These are phyloP conservation scores for Paraphaeosphaeria sporulosa DNA, from an alignment of 2,329 filamentous ascomycete genomes.

Conservation along the genomic window DNA sequence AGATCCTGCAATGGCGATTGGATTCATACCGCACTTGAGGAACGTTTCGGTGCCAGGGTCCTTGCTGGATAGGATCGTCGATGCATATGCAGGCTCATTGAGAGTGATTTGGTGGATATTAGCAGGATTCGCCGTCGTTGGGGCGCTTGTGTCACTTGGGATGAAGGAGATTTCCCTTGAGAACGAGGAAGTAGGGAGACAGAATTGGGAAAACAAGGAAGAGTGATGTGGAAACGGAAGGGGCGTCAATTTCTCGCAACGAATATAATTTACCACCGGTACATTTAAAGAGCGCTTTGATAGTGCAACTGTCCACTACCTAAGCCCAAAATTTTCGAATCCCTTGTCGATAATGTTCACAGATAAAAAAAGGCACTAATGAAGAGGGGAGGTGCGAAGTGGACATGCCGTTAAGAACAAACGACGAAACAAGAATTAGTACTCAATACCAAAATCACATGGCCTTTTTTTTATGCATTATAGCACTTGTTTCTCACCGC, in stretches of 20 bases:
- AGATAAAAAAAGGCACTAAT: background rate
- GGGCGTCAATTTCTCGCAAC: background rate
- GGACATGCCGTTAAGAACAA: background rate
- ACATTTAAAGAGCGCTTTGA: background rate
- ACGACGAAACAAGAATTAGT: background rate
- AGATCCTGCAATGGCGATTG: constrained; percentile 15
- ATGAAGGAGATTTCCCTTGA: constrained; percentile 14
- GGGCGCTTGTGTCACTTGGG: background rate
- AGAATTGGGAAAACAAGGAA: constrained; percentile 4
- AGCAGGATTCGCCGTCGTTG: background rate
- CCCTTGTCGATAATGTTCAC: background rate
- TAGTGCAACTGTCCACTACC: background rate
- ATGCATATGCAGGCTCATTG: constrained; percentile 4
- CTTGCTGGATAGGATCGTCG: background rate
- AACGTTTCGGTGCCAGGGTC: background rate
- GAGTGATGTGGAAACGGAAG: background rate
- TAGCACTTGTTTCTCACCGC: no score
- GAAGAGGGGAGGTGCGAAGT: background rate
- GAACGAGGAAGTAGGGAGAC: constrained; percentile 14
- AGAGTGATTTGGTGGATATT: constrained; percentile 4
- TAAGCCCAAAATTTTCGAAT: background rate
- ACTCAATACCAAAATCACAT: no score
- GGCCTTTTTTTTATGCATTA: no score
- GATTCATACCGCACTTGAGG: constrained; percentile 17
- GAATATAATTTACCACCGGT: background rate